A percentile compares a stretch with the other conserved stretches of the same genome.
Evolutionary conservation across 768 basidiomycete genomes (phyloP).

Genomic region (Boletales sp.): DNA sequence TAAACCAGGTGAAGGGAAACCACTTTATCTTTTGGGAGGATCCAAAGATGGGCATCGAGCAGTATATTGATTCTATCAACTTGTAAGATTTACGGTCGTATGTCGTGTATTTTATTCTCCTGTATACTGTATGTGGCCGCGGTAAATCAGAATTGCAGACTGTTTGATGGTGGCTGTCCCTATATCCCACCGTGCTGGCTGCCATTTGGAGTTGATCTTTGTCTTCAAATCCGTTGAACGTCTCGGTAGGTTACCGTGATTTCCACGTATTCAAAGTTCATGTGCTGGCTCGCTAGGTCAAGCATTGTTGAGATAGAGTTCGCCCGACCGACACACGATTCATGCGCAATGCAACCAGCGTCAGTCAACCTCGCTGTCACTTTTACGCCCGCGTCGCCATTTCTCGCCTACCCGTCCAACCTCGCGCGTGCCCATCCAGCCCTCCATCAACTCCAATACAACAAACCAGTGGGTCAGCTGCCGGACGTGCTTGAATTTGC

Average conservation of each 20-base stretch:
- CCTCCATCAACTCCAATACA: conserved; percentile 22
- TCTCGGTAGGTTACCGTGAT: no score
- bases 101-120: no score
- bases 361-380: conserved; percentile 29
- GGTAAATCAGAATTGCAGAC: no score
- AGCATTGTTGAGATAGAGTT: no score
- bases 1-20: conserved; percentile 13
- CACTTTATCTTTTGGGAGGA: conserved; percentile 24
- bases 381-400: conserved; percentile 21
- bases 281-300: no score
- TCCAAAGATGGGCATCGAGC: conserved; percentile 17
- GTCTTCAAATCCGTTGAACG: no score
- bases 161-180: no score
- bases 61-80: conserved; percentile 6
- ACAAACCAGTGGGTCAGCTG: conserved; percentile 19
- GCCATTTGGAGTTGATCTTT: no score
- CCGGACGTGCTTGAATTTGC: conserved; percentile 21
- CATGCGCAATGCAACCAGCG: neutral
- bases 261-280: no score
- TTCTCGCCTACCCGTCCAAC: conserved; percentile 20
- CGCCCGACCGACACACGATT: no score
- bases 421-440: conserved; percentile 18
- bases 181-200: no score
- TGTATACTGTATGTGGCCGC: no score
- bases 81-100: neutral